Percentiles rank a stretch among this genome's conserved stretches.
Conservation (phyloP, 2,329 filamentous ascomycete species). For the Talaromyces verruculosus region DNA sequence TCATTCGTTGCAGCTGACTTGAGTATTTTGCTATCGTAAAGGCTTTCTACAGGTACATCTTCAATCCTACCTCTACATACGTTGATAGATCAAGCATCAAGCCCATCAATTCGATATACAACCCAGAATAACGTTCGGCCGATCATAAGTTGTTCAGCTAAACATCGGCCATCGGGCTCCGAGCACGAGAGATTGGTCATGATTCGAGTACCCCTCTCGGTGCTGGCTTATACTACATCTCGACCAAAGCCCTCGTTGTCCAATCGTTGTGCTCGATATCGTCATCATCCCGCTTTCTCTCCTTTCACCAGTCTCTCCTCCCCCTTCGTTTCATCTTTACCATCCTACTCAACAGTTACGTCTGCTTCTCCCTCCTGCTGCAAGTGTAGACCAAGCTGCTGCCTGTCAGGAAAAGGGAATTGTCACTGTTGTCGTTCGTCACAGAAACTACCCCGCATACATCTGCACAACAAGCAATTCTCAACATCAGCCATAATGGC, state of each 20-base stretch:
- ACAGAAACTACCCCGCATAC: background rate
- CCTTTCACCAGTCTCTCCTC: background rate
- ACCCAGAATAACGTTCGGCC: background rate
- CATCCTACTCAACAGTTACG: background rate
- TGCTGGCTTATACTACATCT: background rate
- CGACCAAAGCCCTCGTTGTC: conserved; percentile 5
- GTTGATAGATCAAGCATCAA: background rate
- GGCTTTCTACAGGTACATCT: background rate
- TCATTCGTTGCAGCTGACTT: background rate
- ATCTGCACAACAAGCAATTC: conserved; percentile 8
- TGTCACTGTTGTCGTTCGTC: conserved; percentile 17
- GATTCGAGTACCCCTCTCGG: conserved; percentile 4
- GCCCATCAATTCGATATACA: background rate
- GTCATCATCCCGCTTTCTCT: conserved; percentile 12
- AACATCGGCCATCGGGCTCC: background rate
- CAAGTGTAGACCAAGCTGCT: conserved; percentile 19
- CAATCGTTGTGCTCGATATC: conserved; percentile 10
- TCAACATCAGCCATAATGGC: conserved; percentile 33
- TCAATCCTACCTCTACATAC: background rate
- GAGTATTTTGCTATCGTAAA: background rate
- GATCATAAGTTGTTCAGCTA: background rate
- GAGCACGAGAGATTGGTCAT: background rate
- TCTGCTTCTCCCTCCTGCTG: conserved; percentile 2
- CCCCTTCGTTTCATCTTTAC: background rate
- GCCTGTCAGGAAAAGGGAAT: conserved; percentile 6